Base-by-base conservation (phyloP, 176 grass and related monocot species). In the Oryza punctata region DNA sequence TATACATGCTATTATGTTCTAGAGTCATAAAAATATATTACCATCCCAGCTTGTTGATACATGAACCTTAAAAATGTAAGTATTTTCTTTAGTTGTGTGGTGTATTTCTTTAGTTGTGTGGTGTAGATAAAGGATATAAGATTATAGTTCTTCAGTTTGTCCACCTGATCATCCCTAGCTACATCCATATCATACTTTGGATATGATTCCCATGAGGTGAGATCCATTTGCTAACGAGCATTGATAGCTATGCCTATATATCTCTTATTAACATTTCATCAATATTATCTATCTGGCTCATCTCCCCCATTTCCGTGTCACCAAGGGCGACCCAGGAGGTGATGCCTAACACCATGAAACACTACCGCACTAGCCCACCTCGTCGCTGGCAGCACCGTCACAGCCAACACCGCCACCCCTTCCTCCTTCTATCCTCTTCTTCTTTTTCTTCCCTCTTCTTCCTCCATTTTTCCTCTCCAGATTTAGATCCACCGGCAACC, bases 371-470 rank as follows among this genome's bases (percentile, higher is more conserved):
- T 10, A 41, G 40, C 0, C 40, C 7, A 41, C 40, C 40, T 41
- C 40, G 0, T 41, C 1, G 1, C 0, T 10, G 0, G 40, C 1
- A 41, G 10, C 40, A 2, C 10, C 9, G 1, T 0, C 10, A 2
- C 1, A 1, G 4, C 38, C 38, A 1, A 1, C 38, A 40, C 1
- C 10, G 8, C 6, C 40, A 10, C 9, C 40, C 10, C 10, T 41
- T 41, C 10, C 10, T 41, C 7, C 40, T 7, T 10, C 40, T 41
- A 10, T 41, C 9, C 40, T 41, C 7, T 41, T 41, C 40, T 41
- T 10, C 1, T 41, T 41, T 10, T 41, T 41, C 40, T 41, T 10
- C 40, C 40, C 40, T 10, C 40, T 41, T 41, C 9, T 41, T 41
- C 9, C 40, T 41, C 40, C 1, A 2, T 11, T 7, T 38, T 41